These are phyloP conservation scores for Pythium diclinum DNA, from an alignment of 352 stramenopile genomes.

Conservation along the genomic window DNA sequence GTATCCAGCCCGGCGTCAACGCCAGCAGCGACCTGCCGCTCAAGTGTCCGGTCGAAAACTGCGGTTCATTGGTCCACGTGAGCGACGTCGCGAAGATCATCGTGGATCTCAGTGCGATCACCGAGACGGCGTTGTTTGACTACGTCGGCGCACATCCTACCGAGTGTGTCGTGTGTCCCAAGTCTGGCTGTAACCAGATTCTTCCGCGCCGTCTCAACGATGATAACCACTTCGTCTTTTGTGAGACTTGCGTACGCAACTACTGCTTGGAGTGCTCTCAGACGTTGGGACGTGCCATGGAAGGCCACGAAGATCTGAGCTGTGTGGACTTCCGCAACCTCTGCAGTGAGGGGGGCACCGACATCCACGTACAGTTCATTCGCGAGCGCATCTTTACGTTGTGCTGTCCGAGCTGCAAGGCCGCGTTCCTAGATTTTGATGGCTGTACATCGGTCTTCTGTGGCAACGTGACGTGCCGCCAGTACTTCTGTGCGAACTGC, in stretches of 20 bases:
- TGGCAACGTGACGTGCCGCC: slow-evolving; percentile 20
- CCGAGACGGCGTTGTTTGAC: slow-evolving; percentile 22
- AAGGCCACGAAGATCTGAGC: background rate
- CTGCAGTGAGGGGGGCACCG: background rate
- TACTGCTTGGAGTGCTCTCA: slow-evolving; percentile 24
- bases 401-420: slow-evolving; percentile 17
- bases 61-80: slow-evolving; percentile 7
- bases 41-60: slow-evolving; percentile 9
- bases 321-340: slow-evolving; percentile 15
- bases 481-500: slow-evolving; percentile 25
- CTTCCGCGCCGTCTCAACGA: background rate
- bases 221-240: slow-evolving; percentile 6
- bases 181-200: slow-evolving; percentile 29
- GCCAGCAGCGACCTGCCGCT: slow-evolving; percentile 12
- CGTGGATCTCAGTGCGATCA: slow-evolving; percentile 11
- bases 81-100: slow-evolving; percentile 18
- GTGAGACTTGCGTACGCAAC: slow-evolving; percentile 9
- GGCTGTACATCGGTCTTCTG: slow-evolving; percentile 26
- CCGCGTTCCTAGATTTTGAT: slow-evolving; percentile 26
- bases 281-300: background rate
- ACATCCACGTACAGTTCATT: slow-evolving; percentile 15
- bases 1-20: slow-evolving; percentile 12
- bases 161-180: slow-evolving; percentile 17
- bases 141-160: slow-evolving; percentile 15
- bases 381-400: slow-evolving; percentile 24